Conservation (phyloP, 148 eudicot species). For the Beta vulgaris region DNA sequence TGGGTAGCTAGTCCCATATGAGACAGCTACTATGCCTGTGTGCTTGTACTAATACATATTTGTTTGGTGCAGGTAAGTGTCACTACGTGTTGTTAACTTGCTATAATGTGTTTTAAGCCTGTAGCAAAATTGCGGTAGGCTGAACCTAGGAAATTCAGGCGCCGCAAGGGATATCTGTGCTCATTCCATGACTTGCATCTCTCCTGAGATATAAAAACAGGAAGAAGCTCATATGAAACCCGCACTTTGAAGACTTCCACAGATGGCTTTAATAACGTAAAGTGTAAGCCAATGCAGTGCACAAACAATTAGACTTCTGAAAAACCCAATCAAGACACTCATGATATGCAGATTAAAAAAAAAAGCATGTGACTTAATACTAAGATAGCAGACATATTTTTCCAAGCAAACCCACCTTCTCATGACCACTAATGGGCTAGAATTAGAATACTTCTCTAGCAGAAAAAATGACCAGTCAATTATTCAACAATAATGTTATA, state of each 20-base stretch:
- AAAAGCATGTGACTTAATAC: not conserved
- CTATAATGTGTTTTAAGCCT: too few relatives aligned
- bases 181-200: too few relatives aligned
- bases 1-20: too few relatives aligned
- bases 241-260: not conserved
- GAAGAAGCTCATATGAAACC: not conserved
- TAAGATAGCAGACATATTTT: not conserved
- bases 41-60: too few relatives aligned
- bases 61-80: too few relatives aligned
- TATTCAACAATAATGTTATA: not conserved
- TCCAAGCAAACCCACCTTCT: not conserved
- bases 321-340: not conserved
- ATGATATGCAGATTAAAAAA: not conserved
- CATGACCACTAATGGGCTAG: not conserved
- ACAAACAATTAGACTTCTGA: not conserved
- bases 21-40: too few relatives aligned
- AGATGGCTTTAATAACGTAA: not conserved
- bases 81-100: too few relatives aligned
- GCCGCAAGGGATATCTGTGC: too few relatives aligned
- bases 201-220: not conserved
- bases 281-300: not conserved
- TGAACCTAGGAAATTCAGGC: too few relatives aligned
- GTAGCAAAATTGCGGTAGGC: too few relatives aligned
- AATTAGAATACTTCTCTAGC: not conserved
- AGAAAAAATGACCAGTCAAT: not conserved